A percentile compares a stretch with the other conserved stretches of the same genome.
Evolutionary conservation across 2,329 filamentous ascomycete species (phyloP).

Genomic region (Colletotrichum salicis): DNA sequence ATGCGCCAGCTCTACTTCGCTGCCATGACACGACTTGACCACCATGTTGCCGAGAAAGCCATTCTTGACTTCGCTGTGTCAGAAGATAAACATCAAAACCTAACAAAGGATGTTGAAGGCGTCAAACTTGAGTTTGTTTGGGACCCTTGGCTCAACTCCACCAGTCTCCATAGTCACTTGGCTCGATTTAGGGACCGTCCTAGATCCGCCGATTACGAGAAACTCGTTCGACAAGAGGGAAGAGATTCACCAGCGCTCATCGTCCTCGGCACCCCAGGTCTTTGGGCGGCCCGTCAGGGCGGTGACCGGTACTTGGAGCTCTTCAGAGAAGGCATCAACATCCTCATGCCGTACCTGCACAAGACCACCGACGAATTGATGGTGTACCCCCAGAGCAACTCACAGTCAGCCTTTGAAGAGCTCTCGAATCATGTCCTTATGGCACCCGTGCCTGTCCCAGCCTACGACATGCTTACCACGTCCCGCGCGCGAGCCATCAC

Average conservation of each 20-base stretch:
- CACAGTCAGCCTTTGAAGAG: slow-evolving; percentile 20
- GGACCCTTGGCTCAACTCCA: slow-evolving; percentile 70
- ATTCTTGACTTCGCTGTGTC: slow-evolving; percentile 33
- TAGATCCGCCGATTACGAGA: slow-evolving; percentile 29
- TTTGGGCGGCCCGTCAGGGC: slow-evolving; percentile 65
- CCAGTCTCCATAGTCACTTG: slow-evolving; percentile 28
- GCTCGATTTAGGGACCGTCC: slow-evolving; percentile 30
- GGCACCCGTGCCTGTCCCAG: slow-evolving; percentile 57
- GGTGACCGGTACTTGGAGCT: slow-evolving; percentile 54
- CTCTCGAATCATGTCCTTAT: slow-evolving; percentile 41
- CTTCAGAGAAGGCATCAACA: slow-evolving; percentile 59
- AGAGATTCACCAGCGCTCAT: slow-evolving; percentile 54
- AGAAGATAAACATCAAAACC: slow-evolving; percentile 29
- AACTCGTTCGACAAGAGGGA: slow-evolving; percentile 23
- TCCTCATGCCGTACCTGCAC: slow-evolving; percentile 52
- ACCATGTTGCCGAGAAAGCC: slow-evolving; percentile 20
- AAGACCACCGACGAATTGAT: slow-evolving; percentile 38
- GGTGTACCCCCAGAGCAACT: slow-evolving; percentile 28
- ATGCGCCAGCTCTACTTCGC: slow-evolving; percentile 71
- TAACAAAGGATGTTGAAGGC: slow-evolving; percentile 19
- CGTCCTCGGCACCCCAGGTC: slow-evolving; percentile 62
- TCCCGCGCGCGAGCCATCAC: slow-evolving; percentile 55
- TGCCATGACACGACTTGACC: slow-evolving; percentile 34
- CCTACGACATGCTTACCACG: slow-evolving; percentile 54
- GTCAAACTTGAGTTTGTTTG: slow-evolving; percentile 56